These are phyloP conservation scores for Colletotrichum godetiae DNA, from an alignment of 2,329 filamentous ascomycete genomes.

Conservation along the genomic window DNA sequence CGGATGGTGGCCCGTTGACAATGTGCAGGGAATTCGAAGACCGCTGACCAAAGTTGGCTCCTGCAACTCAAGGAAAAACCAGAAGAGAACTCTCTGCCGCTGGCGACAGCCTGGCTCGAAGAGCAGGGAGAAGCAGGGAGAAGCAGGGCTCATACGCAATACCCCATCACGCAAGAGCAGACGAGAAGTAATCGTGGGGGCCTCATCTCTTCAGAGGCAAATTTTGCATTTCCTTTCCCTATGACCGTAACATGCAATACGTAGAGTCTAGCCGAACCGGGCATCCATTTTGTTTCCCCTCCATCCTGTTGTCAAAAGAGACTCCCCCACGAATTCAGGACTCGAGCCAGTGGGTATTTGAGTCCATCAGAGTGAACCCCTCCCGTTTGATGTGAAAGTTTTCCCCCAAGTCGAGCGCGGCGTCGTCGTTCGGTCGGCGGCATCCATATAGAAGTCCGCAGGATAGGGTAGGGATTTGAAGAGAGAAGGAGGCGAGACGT, in stretches of 20 bases:
- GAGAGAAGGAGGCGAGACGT: slow-evolving; percentile 61
- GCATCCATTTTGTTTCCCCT: slow-evolving; percentile 39
- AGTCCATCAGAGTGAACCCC: slow-evolving; percentile 29
- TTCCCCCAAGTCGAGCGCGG: slow-evolving; percentile 31
- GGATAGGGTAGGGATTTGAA: slow-evolving; percentile 40
- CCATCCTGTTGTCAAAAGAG: slow-evolving; percentile 28
- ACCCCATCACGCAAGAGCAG: not conserved
- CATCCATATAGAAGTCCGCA: slow-evolving; percentile 38
- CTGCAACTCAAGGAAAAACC: too few relatives aligned
- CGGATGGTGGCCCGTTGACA: too few relatives aligned
- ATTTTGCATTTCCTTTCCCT: slow-evolving; percentile 57
- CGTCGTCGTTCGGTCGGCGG: slow-evolving; percentile 33
- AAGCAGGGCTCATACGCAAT: not conserved
- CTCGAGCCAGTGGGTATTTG: slow-evolving; percentile 29
- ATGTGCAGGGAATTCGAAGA: too few relatives aligned
- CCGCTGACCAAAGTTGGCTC: too few relatives aligned
- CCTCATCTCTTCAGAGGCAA: slow-evolving; percentile 34
- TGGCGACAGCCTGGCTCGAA: too few relatives aligned
- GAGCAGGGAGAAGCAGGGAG: too few relatives aligned
- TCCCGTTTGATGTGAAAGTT: slow-evolving; percentile 20
- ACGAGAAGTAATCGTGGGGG: not conserved
- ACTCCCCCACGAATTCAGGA: slow-evolving; percentile 40
- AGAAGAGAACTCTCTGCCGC: too few relatives aligned
- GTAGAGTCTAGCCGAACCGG: slow-evolving; percentile 38
- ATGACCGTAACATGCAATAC: slow-evolving; percentile 60